phyloP scores from a whole-genome alignment of 1,284 basidiomycete genomes.

The Rhodotorula sp. region DNA sequence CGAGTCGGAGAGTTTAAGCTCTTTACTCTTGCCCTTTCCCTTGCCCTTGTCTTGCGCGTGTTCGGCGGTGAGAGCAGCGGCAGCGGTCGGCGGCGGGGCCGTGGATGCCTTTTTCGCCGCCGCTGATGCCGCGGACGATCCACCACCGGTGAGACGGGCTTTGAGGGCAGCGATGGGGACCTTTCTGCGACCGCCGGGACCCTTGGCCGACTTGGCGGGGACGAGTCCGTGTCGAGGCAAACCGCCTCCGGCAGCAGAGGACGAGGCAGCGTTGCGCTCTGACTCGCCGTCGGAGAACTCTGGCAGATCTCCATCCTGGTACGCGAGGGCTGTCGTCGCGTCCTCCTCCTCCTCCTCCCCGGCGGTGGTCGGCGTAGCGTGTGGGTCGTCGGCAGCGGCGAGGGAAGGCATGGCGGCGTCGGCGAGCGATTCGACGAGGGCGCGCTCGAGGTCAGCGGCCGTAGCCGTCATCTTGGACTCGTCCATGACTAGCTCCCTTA shows the following conservation, averaged over 20 bases:
- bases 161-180: slow-evolving; percentile 25
- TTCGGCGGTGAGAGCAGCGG: not conserved
- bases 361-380: not conserved
- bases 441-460: slow-evolving; percentile 10
- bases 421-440: slow-evolving; percentile 15
- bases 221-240: not conserved
- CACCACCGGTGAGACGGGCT: slow-evolving; percentile 3
- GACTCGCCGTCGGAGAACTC: slow-evolving; percentile 34
- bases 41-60: not conserved
- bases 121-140: slow-evolving; percentile 1
- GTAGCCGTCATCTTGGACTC: slow-evolving; percentile 8
- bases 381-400: not conserved
- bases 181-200: slow-evolving; percentile 21
- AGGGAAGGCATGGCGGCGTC: not conserved
- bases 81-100: not conserved
- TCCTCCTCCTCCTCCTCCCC: not conserved
- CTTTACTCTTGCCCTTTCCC: slow-evolving; percentile 29
- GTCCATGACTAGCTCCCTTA: not conserved
- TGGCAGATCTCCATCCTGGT: slow-evolving; percentile 33
- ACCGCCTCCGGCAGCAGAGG: not conserved
- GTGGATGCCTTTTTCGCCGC: slow-evolving; percentile 6
- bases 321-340: not conserved
- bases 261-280: not conserved
- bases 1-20: slow-evolving; percentile 22
- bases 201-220: slow-evolving; percentile 16